phyloP scores from a whole-genome alignment of 1,139 yeast species.

The Yamadazyma siamensis region DNA sequence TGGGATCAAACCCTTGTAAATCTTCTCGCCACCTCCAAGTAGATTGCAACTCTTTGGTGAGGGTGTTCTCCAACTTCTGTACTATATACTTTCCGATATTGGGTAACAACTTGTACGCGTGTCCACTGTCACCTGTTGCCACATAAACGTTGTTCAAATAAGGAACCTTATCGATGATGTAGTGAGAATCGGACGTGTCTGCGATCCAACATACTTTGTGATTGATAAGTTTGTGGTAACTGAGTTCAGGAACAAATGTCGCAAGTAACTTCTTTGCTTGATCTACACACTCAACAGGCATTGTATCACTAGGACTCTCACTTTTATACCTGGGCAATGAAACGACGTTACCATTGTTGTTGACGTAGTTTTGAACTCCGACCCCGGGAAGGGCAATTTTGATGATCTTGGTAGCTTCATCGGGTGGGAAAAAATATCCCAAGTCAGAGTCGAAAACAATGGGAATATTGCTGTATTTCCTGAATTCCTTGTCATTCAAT shows the following conservation, averaged over 20 bases:
- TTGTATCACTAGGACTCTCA: constrained; percentile 27
- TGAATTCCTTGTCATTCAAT: constrained; percentile 23
- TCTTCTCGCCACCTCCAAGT: constrained; percentile 31
- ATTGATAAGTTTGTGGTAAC: constrained; percentile 28
- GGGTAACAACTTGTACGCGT: constrained; percentile 29
- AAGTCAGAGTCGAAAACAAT: constrained; percentile 33
- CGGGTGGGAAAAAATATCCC: constrained; percentile 40
- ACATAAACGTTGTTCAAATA: constrained; percentile 22
- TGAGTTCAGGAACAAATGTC: constrained; percentile 32
- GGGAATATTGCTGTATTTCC: constrained; percentile 23
- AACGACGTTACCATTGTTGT: constrained; percentile 14
- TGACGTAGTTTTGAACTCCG: constrained; percentile 28
- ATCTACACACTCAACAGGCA: constrained; percentile 21
- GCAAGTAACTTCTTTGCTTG: constrained; percentile 10
- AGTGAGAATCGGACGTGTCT: constrained; percentile 40
- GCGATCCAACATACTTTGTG: constrained; percentile 48
- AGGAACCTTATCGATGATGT: constrained; percentile 41
- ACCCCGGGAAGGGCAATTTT: constrained; percentile 38
- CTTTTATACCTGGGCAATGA: constrained; percentile 36
- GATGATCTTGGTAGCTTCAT: constrained; percentile 27
- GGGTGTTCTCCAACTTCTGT: constrained; percentile 20
- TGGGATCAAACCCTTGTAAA: constrained; percentile 19
- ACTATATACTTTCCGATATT: constrained; percentile 27
- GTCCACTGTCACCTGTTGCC: constrained; percentile 40
- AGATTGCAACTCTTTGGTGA: constrained; percentile 16